Percentiles rank a stretch among this genome's conserved stretches.
Conservation (phyloP, 2,329 filamentous ascomycete genomes). For the Phialemoniopsis sp. region DNA sequence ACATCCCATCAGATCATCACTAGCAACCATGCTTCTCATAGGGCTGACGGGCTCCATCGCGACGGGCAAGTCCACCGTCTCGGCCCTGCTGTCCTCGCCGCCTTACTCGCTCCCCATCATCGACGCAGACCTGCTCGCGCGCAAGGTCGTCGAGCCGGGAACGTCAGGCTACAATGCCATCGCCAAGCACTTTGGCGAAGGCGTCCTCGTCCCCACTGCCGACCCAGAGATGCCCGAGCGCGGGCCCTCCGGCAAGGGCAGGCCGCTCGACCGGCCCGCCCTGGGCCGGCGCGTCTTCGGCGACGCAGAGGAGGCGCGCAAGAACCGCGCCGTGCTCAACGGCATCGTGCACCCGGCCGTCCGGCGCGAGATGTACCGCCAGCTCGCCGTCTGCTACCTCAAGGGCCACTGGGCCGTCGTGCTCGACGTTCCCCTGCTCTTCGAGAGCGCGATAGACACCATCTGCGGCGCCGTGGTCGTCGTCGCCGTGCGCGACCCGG, state of each 20-base stretch:
- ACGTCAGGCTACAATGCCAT: constrained; percentile 81
- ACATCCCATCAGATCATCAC: neutral
- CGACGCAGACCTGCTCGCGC: constrained; percentile 89
- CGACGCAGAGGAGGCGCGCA: constrained; percentile 61
- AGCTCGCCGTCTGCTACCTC: constrained; percentile 69
- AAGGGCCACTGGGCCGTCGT: constrained; percentile 83
- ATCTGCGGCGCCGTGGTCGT: constrained; percentile 84
- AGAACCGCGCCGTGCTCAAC: constrained; percentile 76
- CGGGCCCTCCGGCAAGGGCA: constrained; percentile 57
- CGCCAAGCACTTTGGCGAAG: constrained; percentile 65
- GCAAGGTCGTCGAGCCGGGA: constrained; percentile 90
- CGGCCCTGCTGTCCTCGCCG: constrained; percentile 69
- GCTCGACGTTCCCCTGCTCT: constrained; percentile 86
- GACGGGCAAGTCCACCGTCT: constrained; percentile 96
- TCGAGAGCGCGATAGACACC: constrained; percentile 81
- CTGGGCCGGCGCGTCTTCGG: constrained; percentile 87
- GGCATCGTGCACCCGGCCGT: constrained; percentile 91
- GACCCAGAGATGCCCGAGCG: constrained; percentile 37
- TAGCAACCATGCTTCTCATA: constrained; percentile 76
- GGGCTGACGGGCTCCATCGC: constrained; percentile 96
- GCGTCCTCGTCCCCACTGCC: no score
- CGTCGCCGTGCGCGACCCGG: constrained; percentile 76
- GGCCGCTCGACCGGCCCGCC: constrained; percentile 79
- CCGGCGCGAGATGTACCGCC: constrained; percentile 72
- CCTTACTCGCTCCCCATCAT: constrained; percentile 88